A percentile compares a stretch with the other conserved stretches of the same genome.
phyloP scores from a whole-genome alignment of 2,329 filamentous ascomycete genomes.

The Aspergillus sp. region DNA sequence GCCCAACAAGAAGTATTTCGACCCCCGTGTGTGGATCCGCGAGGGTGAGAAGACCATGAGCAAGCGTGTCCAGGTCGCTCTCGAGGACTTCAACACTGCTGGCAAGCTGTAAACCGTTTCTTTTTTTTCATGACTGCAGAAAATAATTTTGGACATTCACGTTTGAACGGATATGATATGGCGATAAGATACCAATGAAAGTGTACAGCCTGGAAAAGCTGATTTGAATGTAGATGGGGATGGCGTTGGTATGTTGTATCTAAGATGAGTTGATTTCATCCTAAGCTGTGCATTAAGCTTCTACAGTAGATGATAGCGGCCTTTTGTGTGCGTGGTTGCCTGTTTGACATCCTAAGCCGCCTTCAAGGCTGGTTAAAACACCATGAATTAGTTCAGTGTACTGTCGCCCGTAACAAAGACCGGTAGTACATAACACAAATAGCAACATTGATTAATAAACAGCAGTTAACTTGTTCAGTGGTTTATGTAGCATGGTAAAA shows the following conservation, averaged over 20 bases:
- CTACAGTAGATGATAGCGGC: background rate
- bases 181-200: constrained; percentile 4
- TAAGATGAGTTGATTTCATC: background rate
- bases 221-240: background rate
- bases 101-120: constrained; percentile 64
- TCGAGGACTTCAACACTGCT: constrained; percentile 89
- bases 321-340: no score
- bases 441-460: no score
- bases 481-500: no score
- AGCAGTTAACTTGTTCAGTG: no score
- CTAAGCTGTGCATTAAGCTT: background rate
- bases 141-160: constrained; percentile 6
- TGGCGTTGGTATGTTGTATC: background rate
- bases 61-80: constrained; percentile 72
- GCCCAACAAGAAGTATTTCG: constrained; percentile 98
- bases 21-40: constrained; percentile 91
- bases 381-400: no score
- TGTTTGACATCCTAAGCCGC: no score
- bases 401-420: no score
- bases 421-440: no score
- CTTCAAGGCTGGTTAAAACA: no score
- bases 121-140: background rate
- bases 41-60: constrained; percentile 95
- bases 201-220: background rate
- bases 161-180: background rate